phyloP scores from a whole-genome alignment of 805 yeast genomes.

The Sporopachydermia lactativora region DNA sequence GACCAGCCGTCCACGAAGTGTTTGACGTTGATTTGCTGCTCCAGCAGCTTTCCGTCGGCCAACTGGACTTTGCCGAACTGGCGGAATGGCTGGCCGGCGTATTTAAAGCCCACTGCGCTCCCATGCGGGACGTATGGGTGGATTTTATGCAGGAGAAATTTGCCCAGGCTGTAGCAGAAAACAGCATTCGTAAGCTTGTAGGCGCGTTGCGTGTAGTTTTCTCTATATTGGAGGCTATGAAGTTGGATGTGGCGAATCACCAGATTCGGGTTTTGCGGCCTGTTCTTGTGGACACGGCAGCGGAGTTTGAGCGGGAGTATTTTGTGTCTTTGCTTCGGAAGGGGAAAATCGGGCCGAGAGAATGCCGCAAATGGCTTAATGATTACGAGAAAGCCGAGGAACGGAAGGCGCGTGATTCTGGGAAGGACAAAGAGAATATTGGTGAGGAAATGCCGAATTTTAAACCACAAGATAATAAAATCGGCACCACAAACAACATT shows the following conservation, averaged over 20 bases:
- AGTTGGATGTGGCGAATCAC: slow-evolving; percentile 88
- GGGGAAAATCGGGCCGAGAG: slow-evolving; percentile 43
- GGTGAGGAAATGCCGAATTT: not conserved
- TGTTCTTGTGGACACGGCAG: slow-evolving; percentile 71
- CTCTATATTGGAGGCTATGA: slow-evolving; percentile 85
- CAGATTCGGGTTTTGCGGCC: slow-evolving; percentile 81
- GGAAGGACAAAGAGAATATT: not conserved
- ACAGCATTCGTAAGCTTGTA: slow-evolving; percentile 38
- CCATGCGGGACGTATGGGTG: slow-evolving; percentile 88
- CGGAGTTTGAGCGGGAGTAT: slow-evolving; percentile 80
- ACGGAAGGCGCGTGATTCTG: slow-evolving; percentile 9
- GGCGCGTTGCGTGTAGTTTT: slow-evolving; percentile 69
- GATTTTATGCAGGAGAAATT: slow-evolving; percentile 61
- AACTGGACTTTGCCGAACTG: slow-evolving; percentile 59
- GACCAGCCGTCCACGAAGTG: slow-evolving; percentile 48
- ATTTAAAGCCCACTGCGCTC: slow-evolving; percentile 86
- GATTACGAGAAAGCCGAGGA: slow-evolving; percentile 19
- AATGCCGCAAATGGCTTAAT: slow-evolving; percentile 54
- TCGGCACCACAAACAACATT: slow-evolving; percentile 9
- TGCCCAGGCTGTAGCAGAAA: slow-evolving; percentile 26
- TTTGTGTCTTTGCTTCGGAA: slow-evolving; percentile 31
- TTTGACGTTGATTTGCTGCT: slow-evolving; percentile 63
- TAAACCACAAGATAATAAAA: slow-evolving; percentile 7
- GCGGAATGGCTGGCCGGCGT: slow-evolving; percentile 63
- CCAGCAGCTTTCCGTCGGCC: slow-evolving; percentile 59